These are phyloP conservation scores for Candida silvicultrix DNA, from an alignment of 805 yeast genomes.

Conservation along the genomic window DNA sequence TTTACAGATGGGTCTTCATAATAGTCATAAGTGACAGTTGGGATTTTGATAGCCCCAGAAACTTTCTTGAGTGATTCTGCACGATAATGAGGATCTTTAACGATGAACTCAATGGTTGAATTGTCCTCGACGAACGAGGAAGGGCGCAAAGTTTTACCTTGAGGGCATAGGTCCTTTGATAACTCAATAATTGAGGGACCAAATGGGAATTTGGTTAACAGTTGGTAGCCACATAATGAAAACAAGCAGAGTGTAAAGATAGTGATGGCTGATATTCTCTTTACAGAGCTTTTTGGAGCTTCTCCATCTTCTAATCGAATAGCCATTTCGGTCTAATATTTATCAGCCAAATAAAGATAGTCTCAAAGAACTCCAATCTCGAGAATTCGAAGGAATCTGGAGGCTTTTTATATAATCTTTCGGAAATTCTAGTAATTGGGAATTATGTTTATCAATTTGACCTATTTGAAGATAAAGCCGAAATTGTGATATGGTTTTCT, in stretches of 20 bases:
- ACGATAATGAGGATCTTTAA: conserved; percentile 28
- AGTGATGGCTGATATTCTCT: background rate
- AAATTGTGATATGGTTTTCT: background rate
- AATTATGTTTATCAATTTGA: background rate
- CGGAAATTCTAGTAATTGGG: too few relatives aligned
- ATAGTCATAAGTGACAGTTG: conserved; percentile 41
- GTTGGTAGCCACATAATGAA: background rate
- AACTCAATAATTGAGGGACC: background rate
- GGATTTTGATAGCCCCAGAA: conserved; percentile 44
- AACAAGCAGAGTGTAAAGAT: background rate
- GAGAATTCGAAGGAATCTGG: too few relatives aligned
- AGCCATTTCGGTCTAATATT: background rate
- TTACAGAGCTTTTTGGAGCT: background rate
- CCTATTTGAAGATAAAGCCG: background rate
- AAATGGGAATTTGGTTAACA: background rate
- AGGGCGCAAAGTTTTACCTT: conserved; percentile 17
- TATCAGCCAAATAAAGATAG: too few relatives aligned
- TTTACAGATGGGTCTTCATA: conserved; percentile 33
- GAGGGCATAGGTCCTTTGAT: conserved; percentile 14
- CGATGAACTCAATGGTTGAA: conserved; percentile 27
- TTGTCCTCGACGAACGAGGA: conserved; percentile 24
- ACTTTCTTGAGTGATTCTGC: conserved; percentile 34
- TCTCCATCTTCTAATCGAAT: background rate
- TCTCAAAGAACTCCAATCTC: too few relatives aligned
- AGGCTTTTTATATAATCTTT: too few relatives aligned